Evolutionary conservation across 2,329 filamentous ascomycete species (phyloP).

Genomic region (Blastomyces silverae): DNA sequence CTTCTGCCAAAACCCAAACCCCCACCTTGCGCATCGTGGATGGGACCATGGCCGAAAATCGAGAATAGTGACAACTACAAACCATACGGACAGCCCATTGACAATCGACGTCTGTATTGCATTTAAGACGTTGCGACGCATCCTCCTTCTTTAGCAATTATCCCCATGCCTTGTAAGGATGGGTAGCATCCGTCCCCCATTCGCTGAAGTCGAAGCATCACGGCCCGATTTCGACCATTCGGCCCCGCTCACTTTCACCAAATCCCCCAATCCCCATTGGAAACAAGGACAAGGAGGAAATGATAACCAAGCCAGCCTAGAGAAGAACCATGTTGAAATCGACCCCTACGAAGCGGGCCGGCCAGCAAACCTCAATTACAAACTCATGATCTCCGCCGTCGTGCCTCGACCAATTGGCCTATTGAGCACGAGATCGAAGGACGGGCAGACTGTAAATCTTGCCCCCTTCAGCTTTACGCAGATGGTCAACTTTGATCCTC

Average conservation of each 20-base stretch:
- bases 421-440: conserved; percentile 51
- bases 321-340: conserved; percentile 64
- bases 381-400: conserved; percentile 76
- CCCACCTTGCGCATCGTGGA: not conserved
- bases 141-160: not conserved
- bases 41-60: not conserved
- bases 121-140: not conserved
- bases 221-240: conserved; percentile 39
- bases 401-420: conserved; percentile 74
- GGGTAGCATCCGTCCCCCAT: conserved; percentile 20
- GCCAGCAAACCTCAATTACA: conserved; percentile 71
- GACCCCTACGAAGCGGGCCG: conserved; percentile 70
- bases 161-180: not conserved
- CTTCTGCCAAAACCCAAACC: not conserved
- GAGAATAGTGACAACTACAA: not conserved
- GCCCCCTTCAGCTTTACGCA: conserved; percentile 86
- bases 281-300: conserved; percentile 40
- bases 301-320: conserved; percentile 42
- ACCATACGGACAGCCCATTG: not conserved
- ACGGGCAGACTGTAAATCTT: conserved; percentile 65
- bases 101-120: not conserved
- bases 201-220: conserved; percentile 37
- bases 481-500: conserved; percentile 77
- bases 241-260: conserved; percentile 33
- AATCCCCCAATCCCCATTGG: conserved; percentile 40